Conservation (phyloP, 2,329 filamentous ascomycete genomes). For the Helotiales sp. region DNA sequence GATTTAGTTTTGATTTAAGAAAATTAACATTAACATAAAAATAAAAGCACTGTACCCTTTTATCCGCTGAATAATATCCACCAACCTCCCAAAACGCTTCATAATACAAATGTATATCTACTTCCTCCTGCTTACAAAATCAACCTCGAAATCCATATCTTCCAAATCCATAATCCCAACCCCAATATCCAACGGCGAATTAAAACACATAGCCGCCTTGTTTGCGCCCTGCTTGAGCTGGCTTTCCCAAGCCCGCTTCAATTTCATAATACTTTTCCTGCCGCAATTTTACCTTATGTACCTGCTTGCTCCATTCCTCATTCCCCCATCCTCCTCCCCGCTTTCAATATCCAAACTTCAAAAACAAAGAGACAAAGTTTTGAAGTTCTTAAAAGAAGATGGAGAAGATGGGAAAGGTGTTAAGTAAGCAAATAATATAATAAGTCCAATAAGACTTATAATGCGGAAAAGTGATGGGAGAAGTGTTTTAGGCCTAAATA, state of each 20-base stretch:
- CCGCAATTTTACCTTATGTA: constrained; percentile 81
- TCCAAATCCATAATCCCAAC: constrained; percentile 48
- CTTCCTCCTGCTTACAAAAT: constrained; percentile 66
- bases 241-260: constrained; percentile 65
- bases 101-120: constrained; percentile 98
- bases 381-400: constrained; percentile 56
- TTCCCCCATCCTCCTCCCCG: constrained; percentile 33
- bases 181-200: constrained; percentile 71
- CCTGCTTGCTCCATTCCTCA: constrained; percentile 60
- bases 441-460: constrained; percentile 58
- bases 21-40: background rate
- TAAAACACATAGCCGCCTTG: constrained; percentile 72
- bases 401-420: constrained; percentile 47
- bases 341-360: constrained; percentile 48
- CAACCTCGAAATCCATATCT: constrained; percentile 19
- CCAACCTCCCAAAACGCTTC: constrained; percentile 74
- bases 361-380: constrained; percentile 56
- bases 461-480: constrained; percentile 56
- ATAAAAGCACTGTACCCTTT: constrained; percentile 62
- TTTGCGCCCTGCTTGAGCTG: constrained; percentile 76
- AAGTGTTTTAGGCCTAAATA: constrained; percentile 60
- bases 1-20: too few relatives aligned
- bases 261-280: constrained; percentile 83
- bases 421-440: constrained; percentile 63
- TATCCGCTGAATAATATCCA: constrained; percentile 89